These are phyloP conservation scores for Anthracocystis walkeri DNA, from an alignment of 1,284 basidiomycete genomes.

Conservation along the genomic window DNA sequence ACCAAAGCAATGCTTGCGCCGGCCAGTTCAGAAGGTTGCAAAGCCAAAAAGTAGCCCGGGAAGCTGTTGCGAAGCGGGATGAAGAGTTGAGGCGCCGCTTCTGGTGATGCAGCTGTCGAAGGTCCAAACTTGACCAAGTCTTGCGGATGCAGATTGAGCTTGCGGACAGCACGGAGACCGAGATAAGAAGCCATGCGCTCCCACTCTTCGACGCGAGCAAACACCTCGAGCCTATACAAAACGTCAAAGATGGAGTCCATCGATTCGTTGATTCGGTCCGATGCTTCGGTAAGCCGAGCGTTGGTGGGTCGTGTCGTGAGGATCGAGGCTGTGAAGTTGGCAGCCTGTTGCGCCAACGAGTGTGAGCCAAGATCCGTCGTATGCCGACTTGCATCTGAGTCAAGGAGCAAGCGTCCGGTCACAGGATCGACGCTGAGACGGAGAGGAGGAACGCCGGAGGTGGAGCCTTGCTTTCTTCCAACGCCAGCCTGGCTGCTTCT, in stretches of 20 bases:
- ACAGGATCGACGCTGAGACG: constrained; percentile 48
- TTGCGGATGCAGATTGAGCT: constrained; percentile 75
- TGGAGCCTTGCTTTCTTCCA: neutral
- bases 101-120: constrained; percentile 20
- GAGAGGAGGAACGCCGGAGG: constrained; percentile 29
- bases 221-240: constrained; percentile 47
- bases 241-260: constrained; percentile 45
- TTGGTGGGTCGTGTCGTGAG: constrained; percentile 31
- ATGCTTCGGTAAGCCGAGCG: constrained; percentile 44
- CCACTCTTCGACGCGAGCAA: constrained; percentile 59
- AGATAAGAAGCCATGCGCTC: constrained; percentile 61
- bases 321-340: constrained; percentile 34
- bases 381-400: constrained; percentile 19
- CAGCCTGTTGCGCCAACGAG: neutral
- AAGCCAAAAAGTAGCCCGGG: constrained; percentile 54
- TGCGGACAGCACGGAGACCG: constrained; percentile 75
- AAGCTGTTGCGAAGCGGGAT: constrained; percentile 48
- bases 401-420: constrained; percentile 46
- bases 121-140: constrained; percentile 56
- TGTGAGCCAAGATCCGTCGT: constrained; percentile 2
- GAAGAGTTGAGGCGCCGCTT: constrained; percentile 46
- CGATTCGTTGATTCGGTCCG: constrained; percentile 49
- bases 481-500: constrained; percentile 6
- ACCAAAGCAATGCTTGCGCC: constrained; percentile 48
- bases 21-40: constrained; percentile 44